A percentile compares a stretch with the other conserved stretches of the same genome.
These are phyloP conservation scores for Cicer bijugum DNA, from an alignment of 306 rosid species.

Conservation along the genomic window DNA sequence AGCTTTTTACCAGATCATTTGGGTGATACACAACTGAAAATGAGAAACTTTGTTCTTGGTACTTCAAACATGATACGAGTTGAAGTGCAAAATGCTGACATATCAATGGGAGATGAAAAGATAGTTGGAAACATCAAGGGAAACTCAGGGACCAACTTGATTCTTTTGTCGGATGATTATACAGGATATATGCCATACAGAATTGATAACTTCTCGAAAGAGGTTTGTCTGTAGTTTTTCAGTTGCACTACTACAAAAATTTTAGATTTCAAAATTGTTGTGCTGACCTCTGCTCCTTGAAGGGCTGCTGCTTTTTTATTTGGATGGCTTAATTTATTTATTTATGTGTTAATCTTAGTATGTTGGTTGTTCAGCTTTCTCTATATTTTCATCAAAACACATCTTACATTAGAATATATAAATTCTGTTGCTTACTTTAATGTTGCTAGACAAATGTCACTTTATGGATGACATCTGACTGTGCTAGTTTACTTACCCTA, in stretches of 20 bases:
- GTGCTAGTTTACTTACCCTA: conserved; percentile 15
- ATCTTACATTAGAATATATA: not conserved
- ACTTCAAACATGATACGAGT: conserved; percentile 75
- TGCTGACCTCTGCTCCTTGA: conserved; percentile 21
- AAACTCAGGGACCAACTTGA: conserved; percentile 87
- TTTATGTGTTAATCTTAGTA: not conserved
- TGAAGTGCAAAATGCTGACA: conserved; percentile 97
- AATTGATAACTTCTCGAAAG: conserved; percentile 88
- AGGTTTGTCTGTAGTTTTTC: conserved; percentile 65
- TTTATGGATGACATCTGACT: conserved; percentile 27
- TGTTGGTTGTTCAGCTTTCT: conserved; percentile 4
- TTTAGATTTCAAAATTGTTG: conserved; percentile 31
- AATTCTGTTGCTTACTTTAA: not conserved
- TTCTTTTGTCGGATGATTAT: conserved; percentile 92
- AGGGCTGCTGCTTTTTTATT: conserved; percentile 20
- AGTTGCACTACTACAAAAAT: conserved; percentile 19
- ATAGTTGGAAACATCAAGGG: conserved; percentile 87
- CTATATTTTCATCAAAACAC: conserved; percentile 22
- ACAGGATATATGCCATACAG: conserved; percentile 98
- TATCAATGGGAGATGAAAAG: conserved; percentile 75
- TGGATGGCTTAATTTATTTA: conserved; percentile 18
- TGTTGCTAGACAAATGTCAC: conserved; percentile 6
- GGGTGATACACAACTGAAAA: conserved; percentile 93
- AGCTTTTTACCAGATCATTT: conserved; percentile 87
- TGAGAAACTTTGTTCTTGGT: conserved; percentile 76